Base-by-base conservation (phyloP, 2,329 filamentous ascomycete species). In the Davidsoniella neocaledoniae region DNA sequence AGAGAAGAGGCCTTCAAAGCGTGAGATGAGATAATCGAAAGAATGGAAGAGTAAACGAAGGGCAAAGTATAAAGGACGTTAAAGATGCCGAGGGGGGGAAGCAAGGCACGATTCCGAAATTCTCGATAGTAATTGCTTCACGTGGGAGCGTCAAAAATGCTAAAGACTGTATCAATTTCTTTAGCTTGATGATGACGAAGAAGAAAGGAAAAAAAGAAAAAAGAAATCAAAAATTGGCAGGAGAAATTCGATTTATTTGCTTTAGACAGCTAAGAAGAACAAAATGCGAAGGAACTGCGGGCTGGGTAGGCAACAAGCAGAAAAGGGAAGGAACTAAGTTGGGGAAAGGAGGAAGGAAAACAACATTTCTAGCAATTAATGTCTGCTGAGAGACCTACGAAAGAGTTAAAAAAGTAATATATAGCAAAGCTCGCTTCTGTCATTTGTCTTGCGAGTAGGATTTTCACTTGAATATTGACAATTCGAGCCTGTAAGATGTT, bases 181-280 rank as follows among this genome's bases (percentile, higher is more conserved):
- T 33, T 33, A 33, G 26, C 10, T 2, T 33, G 26, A 33, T 33
- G 16, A 8, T 14, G 40, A 48, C 21, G 36, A 46, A 43, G 25
- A 51, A 51, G 38, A 51, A 42, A 41, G 41, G 19, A 41, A 42
- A 37, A 46, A 12, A 23, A 21, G 17, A 16, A 40, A 37, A 50
- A 23, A 19, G 10, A 25, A 33, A 49, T 21, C 25, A 43, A 21
- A 17, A 45, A 50, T 45, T 17, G 37, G 5, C 33, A 17, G 33
- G 19, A 36, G 12, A 17, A 39, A 25, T 10, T 29, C 21, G 25
- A 36, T 8, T 26, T 26, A 44, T n/a, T 5, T 25, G 26, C 19
- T 33, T 6, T 33, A 44, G 25, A 12, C 21, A 16, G 8, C 16
- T n/a, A 16, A 33, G 25, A 43, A 37, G 16, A 21, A 21, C 3